A percentile compares a stretch with the other conserved stretches of the same genome.
Conservation (phyloP, 2,329 filamentous ascomycete species). For the Lecanoromycetidae sp. region DNA sequence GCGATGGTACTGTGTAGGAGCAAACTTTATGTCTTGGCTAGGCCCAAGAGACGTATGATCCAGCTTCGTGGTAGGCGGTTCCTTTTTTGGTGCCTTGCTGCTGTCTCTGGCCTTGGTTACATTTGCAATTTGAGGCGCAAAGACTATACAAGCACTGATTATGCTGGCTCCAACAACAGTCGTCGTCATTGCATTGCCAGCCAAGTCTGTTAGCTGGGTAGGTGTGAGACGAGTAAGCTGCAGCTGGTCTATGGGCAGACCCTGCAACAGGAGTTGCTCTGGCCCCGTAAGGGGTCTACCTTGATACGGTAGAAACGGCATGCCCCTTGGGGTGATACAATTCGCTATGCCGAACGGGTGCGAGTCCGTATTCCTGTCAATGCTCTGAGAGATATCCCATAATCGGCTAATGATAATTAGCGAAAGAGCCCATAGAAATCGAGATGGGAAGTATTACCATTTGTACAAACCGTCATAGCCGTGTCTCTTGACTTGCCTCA, state of each 20-base stretch:
- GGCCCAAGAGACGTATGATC: too few species aligned
- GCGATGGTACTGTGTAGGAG: too few species aligned
- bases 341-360: not conserved
- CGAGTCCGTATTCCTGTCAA: not conserved
- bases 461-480: not conserved
- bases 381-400: conserved; percentile 6
- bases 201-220: conserved; percentile 53
- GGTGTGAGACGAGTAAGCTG: conserved; percentile 53
- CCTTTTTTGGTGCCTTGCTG: too few species aligned
- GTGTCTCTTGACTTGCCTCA: not conserved
- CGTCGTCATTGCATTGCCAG: conserved; percentile 68
- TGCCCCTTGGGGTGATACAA: not conserved
- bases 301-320: not conserved
- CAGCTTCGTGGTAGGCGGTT: too few species aligned
- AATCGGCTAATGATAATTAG: not conserved
- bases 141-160: conserved; percentile 43
- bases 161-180: conserved; percentile 57
- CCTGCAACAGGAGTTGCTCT: not conserved
- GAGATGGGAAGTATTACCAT: not conserved
- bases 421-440: not conserved
- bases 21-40: too few species aligned
- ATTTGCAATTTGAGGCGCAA: too few species aligned
- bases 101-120: too few species aligned
- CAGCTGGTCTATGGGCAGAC: not conserved
- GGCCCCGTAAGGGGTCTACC: not conserved